phyloP scores from a whole-genome alignment of 2,329 filamentous ascomycete species.

The Aspergillus sp. region DNA sequence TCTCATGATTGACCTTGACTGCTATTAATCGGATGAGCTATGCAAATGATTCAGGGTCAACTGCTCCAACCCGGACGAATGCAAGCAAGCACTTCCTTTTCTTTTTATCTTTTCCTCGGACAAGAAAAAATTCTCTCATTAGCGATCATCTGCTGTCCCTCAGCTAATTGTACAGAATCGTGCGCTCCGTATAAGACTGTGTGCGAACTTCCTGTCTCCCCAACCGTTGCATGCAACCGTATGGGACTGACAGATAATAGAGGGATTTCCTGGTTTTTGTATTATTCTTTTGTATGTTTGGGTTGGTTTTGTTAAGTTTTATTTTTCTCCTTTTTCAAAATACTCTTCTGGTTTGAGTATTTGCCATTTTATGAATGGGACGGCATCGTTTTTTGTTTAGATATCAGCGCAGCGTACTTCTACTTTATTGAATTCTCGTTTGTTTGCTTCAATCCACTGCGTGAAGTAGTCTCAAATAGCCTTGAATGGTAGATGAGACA shows the following conservation, averaged over 20 bases:
- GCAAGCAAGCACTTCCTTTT: neutral
- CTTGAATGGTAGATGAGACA: neutral
- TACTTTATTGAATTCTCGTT: conserved; percentile 4
- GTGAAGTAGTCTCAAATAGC: neutral
- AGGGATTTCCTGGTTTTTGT: neutral
- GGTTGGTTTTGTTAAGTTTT: neutral
- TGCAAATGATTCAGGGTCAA: neutral
- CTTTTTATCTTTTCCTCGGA: conserved; percentile 19
- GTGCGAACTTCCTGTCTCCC: neutral
- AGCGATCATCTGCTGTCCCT: conserved; percentile 20
- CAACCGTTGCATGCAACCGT: no score
- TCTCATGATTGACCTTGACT: conserved; percentile 17
- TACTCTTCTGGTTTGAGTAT: conserved; percentile 14
- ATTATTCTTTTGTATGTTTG: neutral
- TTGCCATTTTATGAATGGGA: conserved; percentile 14
- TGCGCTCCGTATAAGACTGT: neutral
- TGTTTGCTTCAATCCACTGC: neutral
- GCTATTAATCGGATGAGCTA: conserved; percentile 7
- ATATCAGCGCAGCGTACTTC: conserved; percentile 18
- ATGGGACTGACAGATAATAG: no score
- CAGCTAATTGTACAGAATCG: conserved; percentile 1
- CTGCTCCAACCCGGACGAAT: neutral
- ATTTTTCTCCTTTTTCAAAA: conserved; percentile 9
- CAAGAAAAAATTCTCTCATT: conserved; percentile 14
- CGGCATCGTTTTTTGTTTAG: conserved; percentile 13